Base-by-base conservation (phyloP, 2,329 filamentous ascomycete species). In the Aureobasidium sp. region DNA sequence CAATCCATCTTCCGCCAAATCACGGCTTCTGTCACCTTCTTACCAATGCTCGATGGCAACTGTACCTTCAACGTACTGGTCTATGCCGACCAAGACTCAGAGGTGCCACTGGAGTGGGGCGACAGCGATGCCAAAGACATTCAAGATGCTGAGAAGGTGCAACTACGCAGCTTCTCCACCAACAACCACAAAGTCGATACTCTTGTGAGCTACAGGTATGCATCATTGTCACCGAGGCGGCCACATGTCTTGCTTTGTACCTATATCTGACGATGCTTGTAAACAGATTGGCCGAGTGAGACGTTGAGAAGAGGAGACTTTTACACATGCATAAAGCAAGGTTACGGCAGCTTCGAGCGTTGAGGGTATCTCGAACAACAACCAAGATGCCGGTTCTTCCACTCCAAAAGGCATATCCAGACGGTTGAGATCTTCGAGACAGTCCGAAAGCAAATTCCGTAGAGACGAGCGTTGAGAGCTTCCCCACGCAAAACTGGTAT, bases 31-130 rank as follows among this genome's bases (percentile, higher is more conserved):
- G 94, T 99, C 60, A 97, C 94, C 0, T 99, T 99, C 73, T 79
- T 99, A 14, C 94, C 94, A 0, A 92, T 97, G 78, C 84, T 99
- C 6, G 86, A 90, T 64, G 92, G 92, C 44, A 90, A 96, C 74
- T 99, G 93, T 80, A 97, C 94, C 12, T 99, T 99, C 81, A 99
- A 99, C 71, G 93, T 99, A 52, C 83, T 99, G 44, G 94, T 99
- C 3, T 99, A 99, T 73, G 94, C 94, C 58, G 93, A 99, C 73
- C 92, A 92, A 19, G 92, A 97, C 75, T 94, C 89, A 63, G 93
- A 97, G 52, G 94, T 99, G 15, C 94, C 94, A 4, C 87, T 99
- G 63, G 94, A 99, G 75, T 99, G 94, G 94, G 94, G 94, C 50
- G 94, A 99, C 77, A 96, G 91, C 68, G 94, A 97, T 75, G 92